Evolutionary conservation across 345 rosid species (phyloP), one percentile per base, ranked within the genome.

Genomic region (Atalantia buxifolia): DNA sequence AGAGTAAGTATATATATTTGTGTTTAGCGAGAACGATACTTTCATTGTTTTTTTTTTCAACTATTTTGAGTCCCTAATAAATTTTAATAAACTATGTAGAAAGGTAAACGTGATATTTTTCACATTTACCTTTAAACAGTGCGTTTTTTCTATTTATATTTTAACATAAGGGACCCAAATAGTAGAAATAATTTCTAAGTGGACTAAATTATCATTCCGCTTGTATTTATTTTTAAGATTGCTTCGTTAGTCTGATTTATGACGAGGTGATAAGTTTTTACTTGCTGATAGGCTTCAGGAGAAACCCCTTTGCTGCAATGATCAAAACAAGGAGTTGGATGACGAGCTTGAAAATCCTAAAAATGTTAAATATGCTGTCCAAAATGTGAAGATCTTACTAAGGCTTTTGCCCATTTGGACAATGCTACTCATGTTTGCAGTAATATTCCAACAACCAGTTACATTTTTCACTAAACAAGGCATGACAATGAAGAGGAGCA

Each of bases 401-500:
- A 82, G 94, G 67, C 84, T 96, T 48, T 63, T 96, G 78, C 99
- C 99, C 3, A 91, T 96, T 27, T 92, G 99, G 99, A 85, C 91
- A 63, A 90, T 88, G 92, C 99, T 96, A 40, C 90, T 96, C 1
- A 89, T 89, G 88, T 96, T 93, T 71, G 99, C 99, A 0, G 95
- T 94, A 59, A 90, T 96, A 76, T 96, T 93, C 85, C 93, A 91
- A 45, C 99, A 88, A 74, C 99, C 97, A 0, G 87, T 90, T 0
- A 92, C 99, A 1, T 96, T 96, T 77, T 94, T 94, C 69, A 92
- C 97, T 16, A 94, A 94, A 78, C 98, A 96, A 81, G 99, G 98
- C 76, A 91, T 88, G 90, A 85, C 90, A n/a, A 96, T 96, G 99
- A 81, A 86, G 69, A 84, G 97, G 73, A 94, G 70, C 82, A 84